Base-by-base conservation (phyloP, 768 basidiomycete genomes). In the Pholiota molesta region DNA sequence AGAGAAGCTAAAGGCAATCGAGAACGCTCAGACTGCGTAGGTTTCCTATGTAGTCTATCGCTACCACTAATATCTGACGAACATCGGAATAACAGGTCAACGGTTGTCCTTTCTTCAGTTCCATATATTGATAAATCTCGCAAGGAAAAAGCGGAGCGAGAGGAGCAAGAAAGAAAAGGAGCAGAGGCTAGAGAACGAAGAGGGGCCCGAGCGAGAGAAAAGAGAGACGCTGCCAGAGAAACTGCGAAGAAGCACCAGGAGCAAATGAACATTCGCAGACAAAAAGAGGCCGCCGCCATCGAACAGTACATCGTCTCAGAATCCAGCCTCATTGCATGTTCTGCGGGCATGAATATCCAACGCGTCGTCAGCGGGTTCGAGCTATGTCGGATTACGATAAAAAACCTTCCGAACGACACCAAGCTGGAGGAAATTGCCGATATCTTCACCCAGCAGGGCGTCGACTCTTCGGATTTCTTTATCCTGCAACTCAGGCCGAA, bases 331-430 rank as follows among this genome's bases (percentile, higher is more conserved):
- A 79, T 83, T 19, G 82, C 83, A 3, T 86, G 76, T 44, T 75
- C 75, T 29, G 79, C 83, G 2, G 86, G 86, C 5, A 68, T 84
- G 37, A 72, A 78, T n/a, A 72, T 88, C 42, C 71, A 71, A 39
- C 68, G 74, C 35, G 62, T 85, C 31, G 68, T 83, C 29, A 74
- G 80, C 17, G 85, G 83, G 4, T 86, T 84, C 62, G 83, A 88
- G 40, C 78, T 81, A 5, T 83, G 81, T 66, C 75, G 75, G 10
- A 68, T 88, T 26, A 78, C 69, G 1, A 71, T 88, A 47, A 75
- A 72, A 55, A 79, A 80, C 58, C 73, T 88, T 28, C 83, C 85
- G 0, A 52, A 60, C 21, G 71, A 81, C 35, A 75, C 75, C 2
- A 78, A 69, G 45, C 69, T 68, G 4, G 62, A 70, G 3, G 83